Evolutionary conservation across 371 early-diverging fungal species (phyloP).

Genomic region (Mortierella sp.): DNA sequence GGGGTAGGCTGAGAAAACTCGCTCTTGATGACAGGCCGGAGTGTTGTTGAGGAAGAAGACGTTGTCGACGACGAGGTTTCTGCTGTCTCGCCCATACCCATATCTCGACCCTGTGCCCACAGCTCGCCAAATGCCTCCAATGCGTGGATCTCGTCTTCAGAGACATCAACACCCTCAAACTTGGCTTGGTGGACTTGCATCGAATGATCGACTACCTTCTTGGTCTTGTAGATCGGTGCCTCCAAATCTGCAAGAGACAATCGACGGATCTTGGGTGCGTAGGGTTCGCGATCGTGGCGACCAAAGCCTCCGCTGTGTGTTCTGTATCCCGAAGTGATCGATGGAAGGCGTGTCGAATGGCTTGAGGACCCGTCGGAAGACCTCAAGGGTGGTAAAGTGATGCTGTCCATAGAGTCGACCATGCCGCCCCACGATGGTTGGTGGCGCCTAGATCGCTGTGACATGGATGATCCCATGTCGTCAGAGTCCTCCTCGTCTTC

Average conservation of each 20-base stretch:
- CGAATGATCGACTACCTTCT: slow-evolving; percentile 40
- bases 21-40: slow-evolving; percentile 14
- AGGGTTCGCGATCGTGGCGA: slow-evolving; percentile 6
- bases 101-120: slow-evolving; percentile 53
- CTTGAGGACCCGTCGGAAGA: not conserved
- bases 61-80: not conserved
- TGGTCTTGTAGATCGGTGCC: slow-evolving; percentile 45
- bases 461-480: slow-evolving; percentile 16
- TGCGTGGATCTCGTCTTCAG: slow-evolving; percentile 55
- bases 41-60: not conserved
- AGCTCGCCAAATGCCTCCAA: slow-evolving; percentile 53
- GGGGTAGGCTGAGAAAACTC: slow-evolving; percentile 28
- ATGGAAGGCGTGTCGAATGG: slow-evolving; percentile 32
- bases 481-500: slow-evolving; percentile 58
- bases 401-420: slow-evolving; percentile 34
- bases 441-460: not conserved
- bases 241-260: slow-evolving; percentile 55
- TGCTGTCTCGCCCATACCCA: slow-evolving; percentile 21
- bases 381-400: slow-evolving; percentile 44
- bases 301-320: slow-evolving; percentile 32
- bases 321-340: slow-evolving; percentile 30
- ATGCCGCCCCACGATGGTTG: slow-evolving; percentile 40
- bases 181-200: slow-evolving; percentile 33
- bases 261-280: slow-evolving; percentile 37
- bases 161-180: slow-evolving; percentile 51